These are phyloP conservation scores for Parascedosporium putredinis DNA, from an alignment of 2,329 filamentous ascomycete species.

Conservation along the genomic window DNA sequence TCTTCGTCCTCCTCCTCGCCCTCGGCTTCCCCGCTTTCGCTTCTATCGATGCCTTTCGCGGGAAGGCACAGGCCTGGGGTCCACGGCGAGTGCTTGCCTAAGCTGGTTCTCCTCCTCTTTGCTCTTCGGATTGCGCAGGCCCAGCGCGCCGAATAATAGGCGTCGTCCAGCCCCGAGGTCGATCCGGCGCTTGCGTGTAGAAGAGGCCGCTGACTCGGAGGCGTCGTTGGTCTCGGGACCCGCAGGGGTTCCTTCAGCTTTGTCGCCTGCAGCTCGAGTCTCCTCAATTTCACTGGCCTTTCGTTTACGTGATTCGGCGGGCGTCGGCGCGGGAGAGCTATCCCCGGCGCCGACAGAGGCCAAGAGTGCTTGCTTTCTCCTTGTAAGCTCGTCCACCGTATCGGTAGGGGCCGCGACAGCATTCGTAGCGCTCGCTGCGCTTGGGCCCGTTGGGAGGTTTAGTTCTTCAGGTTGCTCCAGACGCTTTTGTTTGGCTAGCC, in stretches of 20 bases:
- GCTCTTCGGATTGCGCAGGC: conserved; percentile 56
- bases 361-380: conserved; percentile 31
- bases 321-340: neutral
- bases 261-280: neutral
- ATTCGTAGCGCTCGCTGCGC: too few relatives aligned
- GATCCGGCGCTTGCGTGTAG: conserved; percentile 13
- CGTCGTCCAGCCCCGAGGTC: conserved; percentile 53
- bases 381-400: conserved; percentile 20
- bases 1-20: conserved; percentile 39
- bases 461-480: neutral
- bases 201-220: neutral
- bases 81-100: conserved; percentile 47
- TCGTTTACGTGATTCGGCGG: neutral
- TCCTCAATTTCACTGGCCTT: neutral
- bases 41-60: too few relatives aligned
- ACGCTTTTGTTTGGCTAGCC: conserved; percentile 11
- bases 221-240: neutral
- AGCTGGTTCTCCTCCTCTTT: conserved; percentile 58
- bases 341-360: conserved; percentile 15
- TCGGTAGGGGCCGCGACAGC: conserved; percentile 4
- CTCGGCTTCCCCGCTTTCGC: too few relatives aligned
- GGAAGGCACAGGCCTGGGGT: conserved; percentile 29
- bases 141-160: conserved; percentile 62
- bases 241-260: neutral
- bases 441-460: too few relatives aligned